These are phyloP conservation scores for Alternaria gansuensis DNA, from an alignment of 2,329 filamentous ascomycete genomes.

Conservation along the genomic window DNA sequence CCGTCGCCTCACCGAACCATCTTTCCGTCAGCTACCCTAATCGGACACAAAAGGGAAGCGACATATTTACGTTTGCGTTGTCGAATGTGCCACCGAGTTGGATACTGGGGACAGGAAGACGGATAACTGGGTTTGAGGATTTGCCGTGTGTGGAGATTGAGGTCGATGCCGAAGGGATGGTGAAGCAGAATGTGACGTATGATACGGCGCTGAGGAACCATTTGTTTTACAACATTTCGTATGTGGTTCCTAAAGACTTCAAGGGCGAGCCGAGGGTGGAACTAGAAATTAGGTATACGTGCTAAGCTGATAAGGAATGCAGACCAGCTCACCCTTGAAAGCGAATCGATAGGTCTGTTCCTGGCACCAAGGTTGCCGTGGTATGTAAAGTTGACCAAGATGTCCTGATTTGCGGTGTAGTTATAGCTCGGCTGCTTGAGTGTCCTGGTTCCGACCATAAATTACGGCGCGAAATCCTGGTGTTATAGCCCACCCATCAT, in stretches of 20 bases:
- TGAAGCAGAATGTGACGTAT: constrained; percentile 51
- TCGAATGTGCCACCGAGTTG: constrained; percentile 32
- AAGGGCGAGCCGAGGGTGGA: constrained; percentile 52
- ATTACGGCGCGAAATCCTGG: not conserved
- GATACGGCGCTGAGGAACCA: constrained; percentile 54
- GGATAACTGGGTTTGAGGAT: constrained; percentile 24
- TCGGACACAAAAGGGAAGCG: constrained; percentile 27
- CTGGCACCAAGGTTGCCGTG: not conserved
- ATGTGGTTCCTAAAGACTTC: constrained; percentile 55
- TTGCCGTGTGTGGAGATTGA: constrained; percentile 53
- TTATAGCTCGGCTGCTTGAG: not conserved
- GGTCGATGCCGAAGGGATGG: constrained; percentile 53
- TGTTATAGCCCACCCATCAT: not conserved
- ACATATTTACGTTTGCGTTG: constrained; percentile 34
- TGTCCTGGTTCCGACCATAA: not conserved
- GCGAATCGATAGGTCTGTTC: too few relatives aligned
- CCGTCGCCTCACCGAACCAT: constrained; percentile 48
- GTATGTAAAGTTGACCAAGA: too few relatives aligned
- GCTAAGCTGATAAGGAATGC: constrained; percentile 33
- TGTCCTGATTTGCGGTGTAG: too few relatives aligned
- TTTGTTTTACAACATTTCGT: constrained; percentile 59
- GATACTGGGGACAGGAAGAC: constrained; percentile 23
- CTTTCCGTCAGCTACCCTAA: constrained; percentile 34
- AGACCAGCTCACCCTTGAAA: not conserved
- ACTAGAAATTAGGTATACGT: constrained; percentile 49